phyloP scores from a whole-genome alignment of 345 rosid genomes.

The Dipteronia dyeriana region DNA sequence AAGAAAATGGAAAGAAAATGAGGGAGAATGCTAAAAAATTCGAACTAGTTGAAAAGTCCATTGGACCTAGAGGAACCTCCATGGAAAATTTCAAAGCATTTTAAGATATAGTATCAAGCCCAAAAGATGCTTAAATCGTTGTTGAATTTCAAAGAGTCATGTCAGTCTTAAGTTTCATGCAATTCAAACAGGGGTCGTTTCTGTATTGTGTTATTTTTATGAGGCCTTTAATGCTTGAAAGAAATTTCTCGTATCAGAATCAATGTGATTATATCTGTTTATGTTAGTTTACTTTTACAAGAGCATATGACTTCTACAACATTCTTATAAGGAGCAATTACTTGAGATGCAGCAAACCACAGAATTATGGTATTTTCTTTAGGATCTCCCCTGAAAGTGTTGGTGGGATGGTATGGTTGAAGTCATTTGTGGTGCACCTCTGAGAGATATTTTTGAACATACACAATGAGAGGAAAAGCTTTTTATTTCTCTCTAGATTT shows the following conservation, averaged over 20 bases:
- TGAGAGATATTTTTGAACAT: no score
- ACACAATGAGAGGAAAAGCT: no score
- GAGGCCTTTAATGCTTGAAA: not conserved
- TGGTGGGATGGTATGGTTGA: no score
- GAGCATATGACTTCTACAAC: not conserved
- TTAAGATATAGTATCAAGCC: not conserved
- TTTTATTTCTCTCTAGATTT: no score
- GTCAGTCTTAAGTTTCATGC: not conserved
- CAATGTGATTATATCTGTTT: not conserved
- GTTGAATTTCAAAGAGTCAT: no score
- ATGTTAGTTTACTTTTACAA: not conserved
- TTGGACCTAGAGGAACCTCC: constrained; percentile 24
- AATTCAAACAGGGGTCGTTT: not conserved
- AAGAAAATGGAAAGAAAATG: constrained; percentile 25
- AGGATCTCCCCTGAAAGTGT: constrained; percentile 93
- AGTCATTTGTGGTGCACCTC: no score
- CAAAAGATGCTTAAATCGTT: not conserved
- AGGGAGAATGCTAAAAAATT: constrained; percentile 24
- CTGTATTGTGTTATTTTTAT: not conserved
- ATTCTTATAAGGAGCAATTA: constrained; percentile 17
- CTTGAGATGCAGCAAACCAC: constrained; percentile 99
- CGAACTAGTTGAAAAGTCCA: constrained; percentile 18
- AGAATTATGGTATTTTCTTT: constrained; percentile 77
- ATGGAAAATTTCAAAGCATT: constrained; percentile 23
- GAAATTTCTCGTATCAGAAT: not conserved